Percentiles rank a stretch among this genome's conserved stretches.
Evolutionary conservation across 2,329 filamentous ascomycete species (phyloP).

Genomic region (Boeremia exigua): DNA sequence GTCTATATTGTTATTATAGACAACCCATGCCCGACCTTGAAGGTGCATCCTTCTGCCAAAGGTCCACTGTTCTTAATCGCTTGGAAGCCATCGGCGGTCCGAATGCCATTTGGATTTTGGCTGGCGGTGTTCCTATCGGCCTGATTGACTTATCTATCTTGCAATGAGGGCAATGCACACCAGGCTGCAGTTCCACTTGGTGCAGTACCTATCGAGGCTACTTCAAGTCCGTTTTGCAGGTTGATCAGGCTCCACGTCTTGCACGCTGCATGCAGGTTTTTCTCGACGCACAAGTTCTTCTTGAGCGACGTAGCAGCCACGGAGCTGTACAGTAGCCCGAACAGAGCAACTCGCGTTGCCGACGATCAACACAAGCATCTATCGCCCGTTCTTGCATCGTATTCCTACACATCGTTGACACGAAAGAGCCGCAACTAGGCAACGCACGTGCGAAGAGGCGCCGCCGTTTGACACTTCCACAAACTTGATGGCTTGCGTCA

Average conservation of each 20-base stretch:
- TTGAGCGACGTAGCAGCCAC: background rate
- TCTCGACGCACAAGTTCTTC: background rate
- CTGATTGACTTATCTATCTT: background rate
- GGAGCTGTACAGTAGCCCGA: too few relatives aligned
- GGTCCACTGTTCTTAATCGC: background rate
- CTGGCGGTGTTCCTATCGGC: background rate
- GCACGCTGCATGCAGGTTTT: background rate
- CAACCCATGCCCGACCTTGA: background rate
- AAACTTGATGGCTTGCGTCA: background rate
- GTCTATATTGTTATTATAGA: background rate
- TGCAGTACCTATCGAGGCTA: background rate
- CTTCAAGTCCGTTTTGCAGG: background rate
- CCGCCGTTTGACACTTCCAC: conserved; percentile 3
- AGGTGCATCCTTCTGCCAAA: background rate
- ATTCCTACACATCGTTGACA: background rate
- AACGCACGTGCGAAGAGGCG: background rate
- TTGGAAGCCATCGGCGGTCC: background rate
- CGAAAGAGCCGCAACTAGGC: conserved; percentile 5
- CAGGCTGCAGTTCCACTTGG: background rate
- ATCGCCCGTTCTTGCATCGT: background rate
- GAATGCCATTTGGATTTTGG: background rate
- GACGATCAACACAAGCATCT: conserved; percentile 13
- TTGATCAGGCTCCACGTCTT: background rate
- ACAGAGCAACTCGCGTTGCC: background rate
- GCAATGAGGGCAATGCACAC: background rate